Percentiles rank a stretch among this genome's conserved stretches.
Conservation (phyloP, 148 eudicot genomes). For the Rhododendron simsii region DNA sequence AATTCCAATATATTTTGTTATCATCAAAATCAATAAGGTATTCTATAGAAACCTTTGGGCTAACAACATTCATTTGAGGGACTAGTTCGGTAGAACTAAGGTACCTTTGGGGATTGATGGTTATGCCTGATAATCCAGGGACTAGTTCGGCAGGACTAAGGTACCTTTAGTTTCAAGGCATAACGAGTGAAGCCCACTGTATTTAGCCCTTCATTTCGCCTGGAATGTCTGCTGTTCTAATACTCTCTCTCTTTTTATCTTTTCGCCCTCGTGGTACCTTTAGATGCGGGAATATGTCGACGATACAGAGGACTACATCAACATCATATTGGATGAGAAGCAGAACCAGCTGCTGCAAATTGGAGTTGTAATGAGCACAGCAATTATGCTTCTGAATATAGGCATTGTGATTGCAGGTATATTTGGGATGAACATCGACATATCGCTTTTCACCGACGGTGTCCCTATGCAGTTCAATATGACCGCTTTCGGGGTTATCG, state of each 20-base stretch:
- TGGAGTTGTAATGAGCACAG: slow-evolving; percentile 4
- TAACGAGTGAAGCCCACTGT: not conserved
- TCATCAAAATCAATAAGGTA: too few species aligned
- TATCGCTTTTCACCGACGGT: not conserved
- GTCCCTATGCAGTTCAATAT: not conserved
- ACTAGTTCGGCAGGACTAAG: too few species aligned
- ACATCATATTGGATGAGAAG: slow-evolving; percentile 8
- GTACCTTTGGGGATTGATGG: not conserved
- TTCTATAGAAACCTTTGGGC: too few species aligned
- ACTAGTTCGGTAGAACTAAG: not conserved
- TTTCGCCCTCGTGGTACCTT: not conserved
- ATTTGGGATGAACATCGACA: not conserved
- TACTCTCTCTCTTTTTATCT: not conserved
- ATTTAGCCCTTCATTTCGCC: not conserved
- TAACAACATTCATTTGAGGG: not conserved
- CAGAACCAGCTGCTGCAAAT: slow-evolving; percentile 8
- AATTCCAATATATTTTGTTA: too few species aligned
- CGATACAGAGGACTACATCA: slow-evolving; percentile 5
- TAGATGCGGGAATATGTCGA: slow-evolving; percentile 6
- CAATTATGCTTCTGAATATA: not conserved
- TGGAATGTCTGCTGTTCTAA: not conserved
- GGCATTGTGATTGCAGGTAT: slow-evolving; percentile 5
- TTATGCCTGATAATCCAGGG: not conserved
- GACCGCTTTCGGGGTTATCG: not conserved
- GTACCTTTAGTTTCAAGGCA: too few species aligned